Percentiles rank a stretch among this genome's conserved stretches.
These are phyloP conservation scores for Oryza glaberrima DNA, from an alignment of 176 grass and related monocot genomes.

Conservation along the genomic window DNA sequence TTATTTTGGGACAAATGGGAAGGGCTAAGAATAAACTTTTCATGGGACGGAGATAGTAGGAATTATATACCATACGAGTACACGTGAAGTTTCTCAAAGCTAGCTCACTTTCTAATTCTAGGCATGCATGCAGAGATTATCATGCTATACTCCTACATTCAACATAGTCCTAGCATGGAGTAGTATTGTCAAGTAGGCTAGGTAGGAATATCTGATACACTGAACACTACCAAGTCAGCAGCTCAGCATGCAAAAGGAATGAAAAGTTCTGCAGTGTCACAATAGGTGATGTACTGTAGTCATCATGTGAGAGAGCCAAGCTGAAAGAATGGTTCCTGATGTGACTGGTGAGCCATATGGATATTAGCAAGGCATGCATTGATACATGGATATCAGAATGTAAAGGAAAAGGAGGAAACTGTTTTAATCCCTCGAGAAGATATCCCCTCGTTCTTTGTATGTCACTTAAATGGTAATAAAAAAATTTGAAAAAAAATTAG, in stretches of 20 bases:
- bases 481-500: too few species aligned
- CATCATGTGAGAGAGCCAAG: constrained; percentile 22
- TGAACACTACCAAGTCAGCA: not conserved
- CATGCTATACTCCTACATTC: not conserved
- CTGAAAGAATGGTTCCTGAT: constrained; percentile 50
- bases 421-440: too few species aligned
- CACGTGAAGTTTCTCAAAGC: too few species aligned
- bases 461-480: too few species aligned
- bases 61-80: too few species aligned
- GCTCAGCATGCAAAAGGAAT: not conserved
- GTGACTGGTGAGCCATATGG: constrained; percentile 37
- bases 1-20: too few species aligned
- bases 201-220: constrained; percentile 35
- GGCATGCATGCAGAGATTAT: not conserved
- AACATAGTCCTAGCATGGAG: not conserved
- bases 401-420: not conserved
- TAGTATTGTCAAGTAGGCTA: constrained; percentile 3
- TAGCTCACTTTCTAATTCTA: not conserved
- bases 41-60: too few species aligned
- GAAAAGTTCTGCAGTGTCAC: constrained; percentile 26
- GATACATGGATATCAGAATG: constrained; percentile 2
- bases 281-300: constrained; percentile 29
- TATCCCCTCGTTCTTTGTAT: too few species aligned
- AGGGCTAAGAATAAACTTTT: too few species aligned
- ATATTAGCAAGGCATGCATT: constrained; percentile 14